Evolutionary conservation across 2,329 filamentous ascomycete species (phyloP).

Genomic region (Exserohilum turcica): DNA sequence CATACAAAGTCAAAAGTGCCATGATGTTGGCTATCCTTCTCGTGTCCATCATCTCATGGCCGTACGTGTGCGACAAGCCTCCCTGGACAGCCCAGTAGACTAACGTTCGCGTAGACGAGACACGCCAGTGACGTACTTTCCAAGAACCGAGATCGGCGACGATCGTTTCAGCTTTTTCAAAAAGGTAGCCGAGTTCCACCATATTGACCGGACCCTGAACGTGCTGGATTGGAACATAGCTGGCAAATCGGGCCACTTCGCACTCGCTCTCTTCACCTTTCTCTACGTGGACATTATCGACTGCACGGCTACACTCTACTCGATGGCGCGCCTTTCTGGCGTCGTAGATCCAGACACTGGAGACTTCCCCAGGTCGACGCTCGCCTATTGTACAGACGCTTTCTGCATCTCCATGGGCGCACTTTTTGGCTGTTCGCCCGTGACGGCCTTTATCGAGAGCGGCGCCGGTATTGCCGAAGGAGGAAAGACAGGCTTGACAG

Average conservation of each 20-base stretch:
- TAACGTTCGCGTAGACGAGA: constrained; percentile 53
- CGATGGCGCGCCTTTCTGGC: constrained; percentile 83
- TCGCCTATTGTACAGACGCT: constrained; percentile 85
- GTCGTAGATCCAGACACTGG: constrained; percentile 80
- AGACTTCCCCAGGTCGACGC: constrained; percentile 83
- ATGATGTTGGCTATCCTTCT: constrained; percentile 82
- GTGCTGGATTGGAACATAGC: constrained; percentile 76
- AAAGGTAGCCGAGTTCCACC: constrained; percentile 79
- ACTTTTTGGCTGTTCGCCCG: constrained; percentile 76
- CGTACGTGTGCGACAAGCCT: constrained; percentile 47
- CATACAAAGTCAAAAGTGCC: constrained; percentile 84
- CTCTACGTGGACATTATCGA: constrained; percentile 92
- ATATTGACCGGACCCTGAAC: constrained; percentile 70
- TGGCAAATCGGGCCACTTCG: constrained; percentile 73
- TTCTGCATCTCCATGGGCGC: constrained; percentile 80
- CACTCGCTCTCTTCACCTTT: constrained; percentile 82
- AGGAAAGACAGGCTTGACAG: constrained; percentile 79
- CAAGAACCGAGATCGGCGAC: constrained; percentile 69
- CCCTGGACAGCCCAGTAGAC: background rate
- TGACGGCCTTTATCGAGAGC: constrained; percentile 86
- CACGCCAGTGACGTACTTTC: constrained; percentile 80
- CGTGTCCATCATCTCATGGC: constrained; percentile 88
- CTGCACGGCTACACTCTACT: constrained; percentile 83
- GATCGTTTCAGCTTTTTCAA: constrained; percentile 82
- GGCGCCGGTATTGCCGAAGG: constrained; percentile 88